These are phyloP conservation scores for Aspergillus indologenus DNA, from an alignment of 495 filamentous ascomycete genomes.

Conservation along the genomic window DNA sequence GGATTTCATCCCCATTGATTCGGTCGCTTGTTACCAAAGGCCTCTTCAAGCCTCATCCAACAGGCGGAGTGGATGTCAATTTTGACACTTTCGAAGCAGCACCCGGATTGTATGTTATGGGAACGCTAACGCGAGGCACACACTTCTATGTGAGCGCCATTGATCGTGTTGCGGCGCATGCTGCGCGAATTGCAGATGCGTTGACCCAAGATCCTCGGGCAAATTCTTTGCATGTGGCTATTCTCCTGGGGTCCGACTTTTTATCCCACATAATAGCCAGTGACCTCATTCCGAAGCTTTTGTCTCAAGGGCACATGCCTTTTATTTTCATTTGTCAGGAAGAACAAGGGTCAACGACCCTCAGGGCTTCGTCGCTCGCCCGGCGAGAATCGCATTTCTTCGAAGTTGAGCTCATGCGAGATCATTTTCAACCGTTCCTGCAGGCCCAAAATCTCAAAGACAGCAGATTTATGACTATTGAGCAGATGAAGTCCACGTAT, in stretches of 20 bases:
- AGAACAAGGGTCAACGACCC: not conserved
- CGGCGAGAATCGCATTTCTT: no score
- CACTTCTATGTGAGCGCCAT: constrained; percentile 5
- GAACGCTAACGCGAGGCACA: constrained; percentile 3
- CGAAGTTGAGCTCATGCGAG: no score
- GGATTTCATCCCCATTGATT: constrained; percentile 2
- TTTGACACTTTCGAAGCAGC: constrained; percentile 3
- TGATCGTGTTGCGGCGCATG: constrained; percentile 5
- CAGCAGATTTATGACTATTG: not conserved
- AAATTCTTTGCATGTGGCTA: constrained; percentile 1
- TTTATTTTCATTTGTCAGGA: constrained; percentile 2
- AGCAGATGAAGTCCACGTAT: constrained; percentile 3
- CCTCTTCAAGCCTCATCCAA: constrained; percentile 2
- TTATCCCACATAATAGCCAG: constrained; percentile 7
- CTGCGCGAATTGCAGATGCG: constrained; percentile 1
- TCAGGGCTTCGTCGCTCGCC: no score
- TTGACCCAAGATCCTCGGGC: constrained; percentile 5
- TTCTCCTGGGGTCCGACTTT: constrained; percentile 2
- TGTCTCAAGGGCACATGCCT: constrained; percentile 6
- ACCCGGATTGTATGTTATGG: constrained; percentile 1
- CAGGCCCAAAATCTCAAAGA: no score
- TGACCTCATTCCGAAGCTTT: constrained; percentile 2
- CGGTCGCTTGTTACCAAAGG: constrained; percentile 1
- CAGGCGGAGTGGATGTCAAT: constrained; percentile 1
- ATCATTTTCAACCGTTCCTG: no score